Conservation (phyloP, 2,329 filamentous ascomycete species). For the Talaromyces sp. region DNA sequence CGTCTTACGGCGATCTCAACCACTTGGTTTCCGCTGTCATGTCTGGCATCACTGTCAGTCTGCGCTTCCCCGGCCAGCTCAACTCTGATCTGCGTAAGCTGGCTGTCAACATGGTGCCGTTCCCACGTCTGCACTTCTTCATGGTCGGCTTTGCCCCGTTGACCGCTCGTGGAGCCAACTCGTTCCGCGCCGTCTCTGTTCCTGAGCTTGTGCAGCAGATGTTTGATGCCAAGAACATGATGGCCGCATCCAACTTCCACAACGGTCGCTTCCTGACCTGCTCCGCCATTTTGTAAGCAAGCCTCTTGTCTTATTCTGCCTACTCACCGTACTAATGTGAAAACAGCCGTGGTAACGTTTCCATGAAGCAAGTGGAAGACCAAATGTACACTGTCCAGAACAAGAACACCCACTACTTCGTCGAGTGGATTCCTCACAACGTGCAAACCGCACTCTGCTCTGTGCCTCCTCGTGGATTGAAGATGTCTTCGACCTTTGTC, state of each 20-base stretch:
- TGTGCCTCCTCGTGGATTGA: conserved; percentile 92
- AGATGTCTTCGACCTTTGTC: conserved; percentile 99
- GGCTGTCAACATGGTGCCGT: conserved; percentile 99
- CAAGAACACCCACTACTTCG: conserved; percentile 99
- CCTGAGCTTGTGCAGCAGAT: conserved; percentile 99
- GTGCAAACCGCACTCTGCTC: conserved; percentile 99
- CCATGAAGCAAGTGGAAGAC: conserved; percentile 99
- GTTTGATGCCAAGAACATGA: conserved; percentile 99
- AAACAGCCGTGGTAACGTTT: conserved; percentile 87
- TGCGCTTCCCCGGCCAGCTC: conserved; percentile 98
- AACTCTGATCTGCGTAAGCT: conserved; percentile 99
- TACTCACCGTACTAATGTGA: conserved; percentile 24
- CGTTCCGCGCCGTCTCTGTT: conserved; percentile 95
- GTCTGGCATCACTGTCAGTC: conserved; percentile 97
- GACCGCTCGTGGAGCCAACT: conserved; percentile 85
- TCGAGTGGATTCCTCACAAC: conserved; percentile 99
- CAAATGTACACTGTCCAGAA: conserved; percentile 99
- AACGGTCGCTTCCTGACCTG: conserved; percentile 99
- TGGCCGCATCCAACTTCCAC: conserved; percentile 99
- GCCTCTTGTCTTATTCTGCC: conserved; percentile 18
- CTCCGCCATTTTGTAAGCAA: conserved; percentile 83
- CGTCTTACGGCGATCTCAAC: conserved; percentile 98
- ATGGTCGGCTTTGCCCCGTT: conserved; percentile 99
- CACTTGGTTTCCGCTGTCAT: conserved; percentile 99
- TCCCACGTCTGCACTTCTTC: conserved; percentile 99